These are phyloP conservation scores for Murraya paniculata DNA, from an alignment of 345 rosid genomes.

Conservation along the genomic window DNA sequence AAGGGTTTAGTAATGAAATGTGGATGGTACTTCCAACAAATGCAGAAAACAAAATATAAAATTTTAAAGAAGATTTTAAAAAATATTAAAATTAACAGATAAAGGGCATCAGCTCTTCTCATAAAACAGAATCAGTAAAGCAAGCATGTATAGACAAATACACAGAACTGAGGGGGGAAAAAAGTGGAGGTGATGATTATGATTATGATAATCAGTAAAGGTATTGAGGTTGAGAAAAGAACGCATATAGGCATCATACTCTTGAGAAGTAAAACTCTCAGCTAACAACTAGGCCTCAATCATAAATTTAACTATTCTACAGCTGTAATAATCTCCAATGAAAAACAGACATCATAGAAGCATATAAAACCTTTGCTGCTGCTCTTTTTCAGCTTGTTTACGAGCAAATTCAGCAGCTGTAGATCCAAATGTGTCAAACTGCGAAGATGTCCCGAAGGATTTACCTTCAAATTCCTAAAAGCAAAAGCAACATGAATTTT, in stretches of 20 bases:
- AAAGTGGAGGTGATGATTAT: neutral
- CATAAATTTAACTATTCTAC: constrained; percentile 11
- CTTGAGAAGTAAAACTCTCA: neutral
- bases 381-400: constrained; percentile 87
- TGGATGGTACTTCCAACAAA: neutral
- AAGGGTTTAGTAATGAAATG: neutral
- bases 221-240: neutral
- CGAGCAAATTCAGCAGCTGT: constrained; percentile 86
- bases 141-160: neutral
- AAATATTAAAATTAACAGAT: neutral
- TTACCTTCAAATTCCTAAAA: constrained; percentile 80
- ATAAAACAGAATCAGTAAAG: neutral
- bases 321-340: constrained; percentile 6
- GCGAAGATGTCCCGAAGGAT: constrained; percentile 64
- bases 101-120: neutral
- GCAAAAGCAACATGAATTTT: constrained; percentile 12
- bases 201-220: neutral
- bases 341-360: constrained; percentile 17
- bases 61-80: neutral
- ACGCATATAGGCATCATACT: neutral
- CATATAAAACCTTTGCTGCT: constrained; percentile 59
- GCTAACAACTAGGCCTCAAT: constrained; percentile 2
- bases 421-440: constrained; percentile 98
- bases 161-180: neutral
- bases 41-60: neutral